These are phyloP conservation scores for Davidsoniella neocaledoniae DNA, from an alignment of 2,329 filamentous ascomycete species.

Conservation along the genomic window DNA sequence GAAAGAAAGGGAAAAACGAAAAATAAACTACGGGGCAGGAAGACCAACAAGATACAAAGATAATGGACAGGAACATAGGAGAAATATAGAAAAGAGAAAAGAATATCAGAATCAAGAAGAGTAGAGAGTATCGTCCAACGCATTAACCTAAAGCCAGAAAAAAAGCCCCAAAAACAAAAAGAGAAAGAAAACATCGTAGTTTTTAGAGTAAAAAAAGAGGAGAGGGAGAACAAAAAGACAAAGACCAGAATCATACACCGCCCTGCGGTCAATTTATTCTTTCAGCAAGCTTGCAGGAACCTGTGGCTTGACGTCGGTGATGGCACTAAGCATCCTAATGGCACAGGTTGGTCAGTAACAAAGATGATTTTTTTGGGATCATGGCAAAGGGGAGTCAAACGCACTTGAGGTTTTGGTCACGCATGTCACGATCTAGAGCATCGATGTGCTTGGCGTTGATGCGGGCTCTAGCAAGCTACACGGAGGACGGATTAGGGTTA, in stretches of 20 bases:
- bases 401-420: slow-evolving; percentile 34
- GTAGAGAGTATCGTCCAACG: no score
- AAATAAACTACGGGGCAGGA: no score
- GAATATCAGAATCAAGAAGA: not conserved
- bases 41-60: no score
- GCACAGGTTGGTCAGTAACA: slow-evolving; percentile 15
- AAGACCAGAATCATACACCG: no score
- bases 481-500: not conserved
- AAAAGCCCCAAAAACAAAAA: no score
- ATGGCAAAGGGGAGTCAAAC: slow-evolving; percentile 11
- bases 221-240: no score
- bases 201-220: no score
- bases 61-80: no score
- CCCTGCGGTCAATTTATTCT: not conserved
- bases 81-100: not conserved
- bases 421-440: slow-evolving; percentile 38
- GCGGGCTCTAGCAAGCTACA: slow-evolving; percentile 17
- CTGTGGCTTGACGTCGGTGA: slow-evolving; percentile 10
- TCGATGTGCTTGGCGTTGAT: slow-evolving; percentile 32
- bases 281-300: slow-evolving; percentile 6
- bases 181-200: no score
- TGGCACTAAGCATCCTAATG: slow-evolving; percentile 9
- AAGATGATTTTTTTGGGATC: not conserved
- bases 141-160: no score
- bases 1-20: no score